Conservation (phyloP, 2,329 filamentous ascomycete species). For the Clonostachys rosea region DNA sequence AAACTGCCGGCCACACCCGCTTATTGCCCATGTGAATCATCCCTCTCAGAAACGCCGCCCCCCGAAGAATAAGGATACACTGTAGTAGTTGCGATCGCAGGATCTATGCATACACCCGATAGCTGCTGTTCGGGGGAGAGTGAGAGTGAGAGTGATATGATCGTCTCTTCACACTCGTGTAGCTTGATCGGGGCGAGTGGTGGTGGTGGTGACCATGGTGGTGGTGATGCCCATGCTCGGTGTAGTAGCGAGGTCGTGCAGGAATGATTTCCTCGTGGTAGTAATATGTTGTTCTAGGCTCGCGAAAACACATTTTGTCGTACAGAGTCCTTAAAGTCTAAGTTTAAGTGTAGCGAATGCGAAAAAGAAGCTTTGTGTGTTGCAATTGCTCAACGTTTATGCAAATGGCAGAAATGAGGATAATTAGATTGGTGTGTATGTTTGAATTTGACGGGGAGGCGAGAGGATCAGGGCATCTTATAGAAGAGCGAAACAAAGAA, state of each 20-base stretch:
- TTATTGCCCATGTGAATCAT: too few species aligned
- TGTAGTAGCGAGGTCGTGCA: conserved; percentile 27
- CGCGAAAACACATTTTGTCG: conserved; percentile 45
- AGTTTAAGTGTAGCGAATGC: too few species aligned
- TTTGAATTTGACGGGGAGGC: too few species aligned
- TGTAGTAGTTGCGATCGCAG: background rate
- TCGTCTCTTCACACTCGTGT: conserved; percentile 29
- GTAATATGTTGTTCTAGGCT: conserved; percentile 44
- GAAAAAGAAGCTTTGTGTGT: too few species aligned
- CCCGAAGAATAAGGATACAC: background rate
- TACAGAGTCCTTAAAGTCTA: background rate
- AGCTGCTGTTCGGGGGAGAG: background rate
- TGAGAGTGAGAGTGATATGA: conserved; percentile 21
- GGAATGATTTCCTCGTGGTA: conserved; percentile 50
- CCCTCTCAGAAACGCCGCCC: too few species aligned
- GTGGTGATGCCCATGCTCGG: conserved; percentile 24
- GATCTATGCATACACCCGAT: background rate
- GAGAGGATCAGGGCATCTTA: too few species aligned
- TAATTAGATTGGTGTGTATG: too few species aligned
- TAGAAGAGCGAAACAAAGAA: too few species aligned
- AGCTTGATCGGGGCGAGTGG: conserved; percentile 34
- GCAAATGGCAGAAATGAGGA: too few species aligned
- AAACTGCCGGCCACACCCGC: too few species aligned
- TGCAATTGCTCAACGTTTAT: conserved; percentile 5
- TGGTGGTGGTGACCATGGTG: conserved; percentile 24